Evolutionary conservation across 106 monocot species (phyloP).

Genomic region (Dactylorhiza incarnata): DNA sequence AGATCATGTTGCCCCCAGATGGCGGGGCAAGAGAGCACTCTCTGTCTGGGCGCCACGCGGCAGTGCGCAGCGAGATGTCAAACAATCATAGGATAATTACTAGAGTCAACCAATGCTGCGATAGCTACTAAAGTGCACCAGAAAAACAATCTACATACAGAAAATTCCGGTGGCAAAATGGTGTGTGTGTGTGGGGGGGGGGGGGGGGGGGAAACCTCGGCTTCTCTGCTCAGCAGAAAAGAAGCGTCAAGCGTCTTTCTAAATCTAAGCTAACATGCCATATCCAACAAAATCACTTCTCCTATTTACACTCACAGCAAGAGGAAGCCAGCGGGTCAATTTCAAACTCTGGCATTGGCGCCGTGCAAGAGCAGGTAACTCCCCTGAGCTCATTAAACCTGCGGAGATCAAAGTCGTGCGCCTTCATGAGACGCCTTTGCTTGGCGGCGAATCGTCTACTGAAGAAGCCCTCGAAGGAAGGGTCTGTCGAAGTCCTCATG

Average conservation of each 20-base stretch:
- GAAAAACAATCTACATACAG: neutral
- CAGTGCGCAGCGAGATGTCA: too few species aligned
- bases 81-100: too few species aligned
- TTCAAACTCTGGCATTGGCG: neutral
- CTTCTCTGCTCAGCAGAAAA: neutral
- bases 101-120: neutral
- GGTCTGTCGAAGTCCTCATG: conserved; percentile 32
- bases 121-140: neutral
- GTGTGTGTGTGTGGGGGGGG: too few species aligned
- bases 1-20: too few species aligned
- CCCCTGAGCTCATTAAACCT: conserved; percentile 19
- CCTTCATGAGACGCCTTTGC: conserved; percentile 27
- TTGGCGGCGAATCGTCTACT: conserved; percentile 25
- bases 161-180: neutral
- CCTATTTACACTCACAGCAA: neutral
- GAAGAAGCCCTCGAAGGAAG: conserved; percentile 43
- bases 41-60: too few species aligned
- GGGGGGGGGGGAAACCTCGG: neutral
- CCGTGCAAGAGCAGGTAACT: neutral
- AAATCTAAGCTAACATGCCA: neutral
- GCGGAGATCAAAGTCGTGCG: conserved; percentile 14
- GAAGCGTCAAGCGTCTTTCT: neutral
- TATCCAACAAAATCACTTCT: neutral
- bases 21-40: too few species aligned
- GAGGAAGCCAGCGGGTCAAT: neutral